Evolutionary conservation across 306 rosid genomes (phyloP), one percentile per base, ranked within the genome.

Genomic region (Neltuma alba): DNA sequence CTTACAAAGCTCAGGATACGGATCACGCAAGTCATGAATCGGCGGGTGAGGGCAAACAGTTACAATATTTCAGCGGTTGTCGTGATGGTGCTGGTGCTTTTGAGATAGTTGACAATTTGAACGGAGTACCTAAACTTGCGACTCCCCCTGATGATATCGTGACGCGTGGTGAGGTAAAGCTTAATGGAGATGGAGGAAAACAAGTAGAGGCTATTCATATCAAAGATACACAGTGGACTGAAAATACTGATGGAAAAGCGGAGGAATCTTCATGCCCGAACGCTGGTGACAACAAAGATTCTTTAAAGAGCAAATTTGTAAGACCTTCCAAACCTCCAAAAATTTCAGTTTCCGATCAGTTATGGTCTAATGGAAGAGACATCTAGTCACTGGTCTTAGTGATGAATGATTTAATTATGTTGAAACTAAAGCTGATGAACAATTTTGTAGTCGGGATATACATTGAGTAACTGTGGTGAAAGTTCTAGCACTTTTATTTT

Each of bases 101-200:
- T 0, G 74, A 50, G 76, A 55, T 16, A 67, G 48, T 60, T 42
- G 81, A 28, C 0, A 88, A 44, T 52, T 50, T 37, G 23, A 63
- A 18, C 5, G 87, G 58, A 25, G 64, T 81, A 68, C 13, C 20
- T 6, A 33, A 68, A 3, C 82, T 33, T 77, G 85, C 82, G 5
- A 80, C 88, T 30, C 82, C 88, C 6, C 90, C 80, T 1, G 92
- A 85, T 1, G 92, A 87, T 74, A 63, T 74, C 31, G 87, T 76
- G 41, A 70, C 45, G 6, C 34, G 45, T 34, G 78, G 37, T 12
- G 21, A 28, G 21, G 50, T 57, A 5, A 60, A 52, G 84, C 76
- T 41, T 77, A 64, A 54, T 13, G 41, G 38, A 57, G 67, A 27
- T 30, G 48, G 12, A 5, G 67, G 52, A 60, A 82, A 80, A 58